Conservation (phyloP, 169 alveolate genomes). For the Cryptosporidium ubiquitum region DNA sequence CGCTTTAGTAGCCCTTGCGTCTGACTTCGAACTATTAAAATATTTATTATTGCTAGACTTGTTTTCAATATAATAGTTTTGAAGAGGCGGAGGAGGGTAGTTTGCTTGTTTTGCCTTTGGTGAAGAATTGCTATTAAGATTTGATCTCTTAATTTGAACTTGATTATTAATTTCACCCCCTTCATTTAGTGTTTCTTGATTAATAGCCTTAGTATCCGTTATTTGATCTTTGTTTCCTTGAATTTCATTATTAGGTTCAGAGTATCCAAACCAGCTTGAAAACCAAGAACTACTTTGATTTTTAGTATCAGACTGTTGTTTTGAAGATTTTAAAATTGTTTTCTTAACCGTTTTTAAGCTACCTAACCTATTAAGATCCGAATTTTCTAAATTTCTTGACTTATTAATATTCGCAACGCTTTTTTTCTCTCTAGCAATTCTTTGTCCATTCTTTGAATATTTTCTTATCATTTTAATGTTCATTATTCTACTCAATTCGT, state of each 20-base stretch:
- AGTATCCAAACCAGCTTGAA: constrained; percentile 40
- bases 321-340: constrained; percentile 44
- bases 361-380: background rate
- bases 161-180: background rate
- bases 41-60: background rate
- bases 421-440: constrained; percentile 24
- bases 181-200: background rate
- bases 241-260: background rate
- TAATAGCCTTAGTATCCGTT: background rate
- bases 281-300: constrained; percentile 31
- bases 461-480: background rate
- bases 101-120: constrained; percentile 27
- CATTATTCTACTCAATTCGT: background rate
- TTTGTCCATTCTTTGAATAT: constrained; percentile 16
- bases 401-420: background rate
- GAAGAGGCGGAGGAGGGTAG: constrained; percentile 28
- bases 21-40: constrained; percentile 6
- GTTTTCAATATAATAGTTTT: background rate
- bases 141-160: background rate
- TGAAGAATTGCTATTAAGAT: background rate
- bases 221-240: background rate
- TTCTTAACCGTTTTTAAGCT: constrained; percentile 27
- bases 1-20: constrained; percentile 67
- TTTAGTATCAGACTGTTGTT: constrained; percentile 2
- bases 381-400: background rate